Conservation (phyloP, 306 rosid genomes). For the Quercus aquifolioides region DNA sequence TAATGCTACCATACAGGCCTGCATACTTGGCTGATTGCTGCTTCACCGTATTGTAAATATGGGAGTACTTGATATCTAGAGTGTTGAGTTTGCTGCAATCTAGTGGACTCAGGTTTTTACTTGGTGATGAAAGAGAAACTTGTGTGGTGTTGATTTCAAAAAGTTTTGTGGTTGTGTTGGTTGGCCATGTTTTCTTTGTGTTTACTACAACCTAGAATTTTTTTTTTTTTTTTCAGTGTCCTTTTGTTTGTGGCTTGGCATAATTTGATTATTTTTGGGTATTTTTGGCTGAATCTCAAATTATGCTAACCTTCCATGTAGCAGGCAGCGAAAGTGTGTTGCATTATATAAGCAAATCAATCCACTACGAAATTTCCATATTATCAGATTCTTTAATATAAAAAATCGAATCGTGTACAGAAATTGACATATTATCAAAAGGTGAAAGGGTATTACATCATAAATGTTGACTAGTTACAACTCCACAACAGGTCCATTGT, state of each 20-base stretch:
- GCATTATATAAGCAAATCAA: no score
- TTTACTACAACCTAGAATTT: background rate
- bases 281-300: background rate
- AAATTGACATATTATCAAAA: no score
- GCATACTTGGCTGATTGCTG: constrained; percentile 38
- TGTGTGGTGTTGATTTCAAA: constrained; percentile 24
- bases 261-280: background rate
- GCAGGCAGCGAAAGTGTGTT: background rate
- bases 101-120: constrained; percentile 23
- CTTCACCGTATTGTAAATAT: constrained; percentile 55
- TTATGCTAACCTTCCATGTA: background rate
- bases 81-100: constrained; percentile 45
- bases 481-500: no score
- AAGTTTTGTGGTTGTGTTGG: constrained; percentile 2
- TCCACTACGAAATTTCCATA: no score
- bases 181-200: background rate
- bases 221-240: background rate
- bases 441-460: no score
- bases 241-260: background rate
- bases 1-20: constrained; percentile 43
- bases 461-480: no score
- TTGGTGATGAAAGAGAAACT: constrained; percentile 23
- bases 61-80: constrained; percentile 49
- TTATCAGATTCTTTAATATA: no score
- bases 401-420: no score